These are phyloP conservation scores for Pleoardoris graminearum DNA, from an alignment of 2,329 filamentous ascomycete species.

Conservation along the genomic window DNA sequence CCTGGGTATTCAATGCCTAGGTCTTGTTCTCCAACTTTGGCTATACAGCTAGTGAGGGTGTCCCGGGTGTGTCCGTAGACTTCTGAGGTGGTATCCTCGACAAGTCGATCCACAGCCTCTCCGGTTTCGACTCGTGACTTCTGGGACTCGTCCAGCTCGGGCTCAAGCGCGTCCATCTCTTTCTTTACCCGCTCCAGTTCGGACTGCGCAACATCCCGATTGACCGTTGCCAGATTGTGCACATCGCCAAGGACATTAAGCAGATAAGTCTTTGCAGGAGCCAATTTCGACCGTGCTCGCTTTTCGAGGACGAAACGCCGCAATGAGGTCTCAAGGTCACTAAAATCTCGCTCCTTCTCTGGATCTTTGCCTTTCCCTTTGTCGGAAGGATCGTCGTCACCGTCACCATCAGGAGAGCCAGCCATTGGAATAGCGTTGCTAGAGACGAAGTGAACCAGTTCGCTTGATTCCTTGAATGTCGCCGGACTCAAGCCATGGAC, in stretches of 20 bases:
- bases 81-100: constrained; percentile 82
- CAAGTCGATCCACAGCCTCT: constrained; percentile 77
- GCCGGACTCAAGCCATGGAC: constrained; percentile 84
- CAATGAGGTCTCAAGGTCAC: constrained; percentile 83
- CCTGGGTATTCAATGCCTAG: constrained; percentile 87
- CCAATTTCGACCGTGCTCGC: constrained; percentile 90
- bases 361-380: constrained; percentile 69
- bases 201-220: constrained; percentile 80
- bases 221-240: constrained; percentile 79
- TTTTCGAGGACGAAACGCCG: constrained; percentile 95
- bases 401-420: constrained; percentile 45
- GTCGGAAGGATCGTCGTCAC: constrained; percentile 51
- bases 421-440: constrained; percentile 88
- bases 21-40: constrained; percentile 73
- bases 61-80: constrained; percentile 83
- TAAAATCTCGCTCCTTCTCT: constrained; percentile 87
- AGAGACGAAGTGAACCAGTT: constrained; percentile 96
- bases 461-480: constrained; percentile 88
- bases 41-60: constrained; percentile 74
- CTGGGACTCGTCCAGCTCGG: constrained; percentile 79
- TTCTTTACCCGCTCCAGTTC: constrained; percentile 82
- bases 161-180: constrained; percentile 81
- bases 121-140: constrained; percentile 78
- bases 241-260: constrained; percentile 91
- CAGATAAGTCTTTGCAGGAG: constrained; percentile 92